Base-by-base conservation (phyloP, 192 early-diverging fungal species). In the Kappamyces sp. region DNA sequence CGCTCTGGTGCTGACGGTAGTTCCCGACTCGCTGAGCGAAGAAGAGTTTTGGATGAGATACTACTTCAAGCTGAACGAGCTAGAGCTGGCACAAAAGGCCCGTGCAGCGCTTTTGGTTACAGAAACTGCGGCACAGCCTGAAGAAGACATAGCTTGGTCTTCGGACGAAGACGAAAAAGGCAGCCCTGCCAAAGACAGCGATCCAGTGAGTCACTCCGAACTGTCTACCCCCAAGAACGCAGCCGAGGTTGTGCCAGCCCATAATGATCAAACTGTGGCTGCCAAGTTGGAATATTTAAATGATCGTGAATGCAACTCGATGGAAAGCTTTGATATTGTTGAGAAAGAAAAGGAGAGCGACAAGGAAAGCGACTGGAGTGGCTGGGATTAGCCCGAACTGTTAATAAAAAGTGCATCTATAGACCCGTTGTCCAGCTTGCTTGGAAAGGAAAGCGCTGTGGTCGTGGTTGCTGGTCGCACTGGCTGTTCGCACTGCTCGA, bases 11-110 rank as follows among this genome's bases (percentile, higher is more conserved):
- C 22, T 38, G 32, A 55, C 45, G 5, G 2, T n/a, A 55, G 54
- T 55, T 40, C 54, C 54, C 6, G 8, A 22, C n/a, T 43, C 41
- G 36, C 30, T 55, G 4, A 38, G 29, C 4, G 54, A 55, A 33
- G 54, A 55, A 38, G 34, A 55, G 7, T 55, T 55, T 55, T 55
- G 54, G 54, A 15, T 55, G 31, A 5, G 54, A n/a, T 55, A 55
- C 37, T 55, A 33, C 32, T 55, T 55, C 14, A 22, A 38, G 31
- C 41, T 55, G 9, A 43, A 39, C n/a, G 54, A 55, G n/a, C 45
- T 55, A 33, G 54, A 55, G n/a, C 36, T 22, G 45, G 30, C 29
- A 40, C 54, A 55, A 55, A 43, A 39, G 22, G 36, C 54, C 30
- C 14, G 54, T 30, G 22, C 22, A 22, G 54, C 29, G 4, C 34